phyloP scores from a whole-genome alignment of 176 grass and related monocot species.

The Metroxylon sagu region DNA sequence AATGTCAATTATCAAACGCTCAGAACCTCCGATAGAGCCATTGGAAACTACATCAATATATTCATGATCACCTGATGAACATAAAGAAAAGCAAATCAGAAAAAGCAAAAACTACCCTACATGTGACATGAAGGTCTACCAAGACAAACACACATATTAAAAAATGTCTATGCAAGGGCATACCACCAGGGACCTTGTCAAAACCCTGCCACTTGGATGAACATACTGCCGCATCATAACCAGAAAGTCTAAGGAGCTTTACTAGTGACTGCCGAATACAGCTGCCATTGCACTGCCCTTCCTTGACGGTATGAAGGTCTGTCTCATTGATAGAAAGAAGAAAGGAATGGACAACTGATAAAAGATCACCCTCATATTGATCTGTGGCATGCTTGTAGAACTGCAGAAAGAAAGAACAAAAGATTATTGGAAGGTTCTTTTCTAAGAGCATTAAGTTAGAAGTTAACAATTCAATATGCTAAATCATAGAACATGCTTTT shows the following conservation, averaged over 20 bases:
- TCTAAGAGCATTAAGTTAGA: too few relatives aligned
- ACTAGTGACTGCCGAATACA: slow-evolving; percentile 66
- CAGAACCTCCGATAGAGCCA: neutral
- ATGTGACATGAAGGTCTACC: too few relatives aligned
- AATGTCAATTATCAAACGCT: slow-evolving; percentile 77
- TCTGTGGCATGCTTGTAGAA: slow-evolving; percentile 56
- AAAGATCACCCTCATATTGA: slow-evolving; percentile 48
- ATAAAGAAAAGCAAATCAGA: slow-evolving; percentile 1
- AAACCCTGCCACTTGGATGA: slow-evolving; percentile 68
- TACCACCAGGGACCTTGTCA: slow-evolving; percentile 89
- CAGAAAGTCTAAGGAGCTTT: slow-evolving; percentile 62
- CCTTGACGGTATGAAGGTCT: slow-evolving; percentile 39
- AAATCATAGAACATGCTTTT: too few relatives aligned
- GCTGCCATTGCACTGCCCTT: slow-evolving; percentile 50
- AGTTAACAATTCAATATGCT: too few relatives aligned
- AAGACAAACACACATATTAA: too few relatives aligned
- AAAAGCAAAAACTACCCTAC: too few relatives aligned
- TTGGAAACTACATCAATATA: slow-evolving; percentile 65
- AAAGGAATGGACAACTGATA: slow-evolving; percentile 56
- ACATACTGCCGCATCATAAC: slow-evolving; percentile 69
- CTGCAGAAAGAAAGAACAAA: slow-evolving; percentile 26
- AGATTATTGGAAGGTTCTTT: too few relatives aligned
- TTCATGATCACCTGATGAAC: slow-evolving; percentile 68
- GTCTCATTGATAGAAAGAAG: slow-evolving; percentile 55
- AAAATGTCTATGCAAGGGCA: neutral